Conservation (phyloP, 2,329 filamentous ascomycete genomes). For the Helotiales sp. region DNA sequence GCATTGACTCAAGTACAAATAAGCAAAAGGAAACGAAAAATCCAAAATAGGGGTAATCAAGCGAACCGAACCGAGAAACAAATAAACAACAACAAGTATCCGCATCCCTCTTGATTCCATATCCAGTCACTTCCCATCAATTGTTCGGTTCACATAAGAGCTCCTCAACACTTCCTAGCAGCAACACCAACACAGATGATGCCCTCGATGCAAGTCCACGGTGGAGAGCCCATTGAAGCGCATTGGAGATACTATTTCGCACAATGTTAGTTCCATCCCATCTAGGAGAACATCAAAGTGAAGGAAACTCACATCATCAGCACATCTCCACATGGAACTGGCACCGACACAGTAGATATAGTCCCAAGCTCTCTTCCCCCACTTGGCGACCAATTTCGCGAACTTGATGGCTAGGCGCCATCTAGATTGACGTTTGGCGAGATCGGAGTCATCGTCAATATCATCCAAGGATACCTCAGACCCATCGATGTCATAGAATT, state of each 20-base stretch:
- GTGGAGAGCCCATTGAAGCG: background rate
- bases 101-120: background rate
- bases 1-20: background rate
- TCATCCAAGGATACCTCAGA: background rate
- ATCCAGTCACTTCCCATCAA: background rate
- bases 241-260: background rate
- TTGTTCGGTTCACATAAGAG: no score
- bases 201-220: background rate
- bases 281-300: background rate
- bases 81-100: background rate
- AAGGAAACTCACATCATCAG: background rate
- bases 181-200: constrained; percentile 5
- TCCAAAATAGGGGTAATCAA: background rate
- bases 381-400: constrained; percentile 1
- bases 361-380: constrained; percentile 4
- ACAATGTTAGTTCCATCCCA: background rate
- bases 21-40: background rate
- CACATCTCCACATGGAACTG: constrained; percentile 4
- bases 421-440: background rate
- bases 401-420: constrained; percentile 4
- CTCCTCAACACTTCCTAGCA: background rate
- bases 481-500: background rate
- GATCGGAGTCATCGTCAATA: background rate
- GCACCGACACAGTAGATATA: constrained; percentile 9
- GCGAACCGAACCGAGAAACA: background rate